Evolutionary conservation across 768 basidiomycete species (phyloP), one percentile per base, ranked within the genome.

Genomic region (Boletus eberwhitei): DNA sequence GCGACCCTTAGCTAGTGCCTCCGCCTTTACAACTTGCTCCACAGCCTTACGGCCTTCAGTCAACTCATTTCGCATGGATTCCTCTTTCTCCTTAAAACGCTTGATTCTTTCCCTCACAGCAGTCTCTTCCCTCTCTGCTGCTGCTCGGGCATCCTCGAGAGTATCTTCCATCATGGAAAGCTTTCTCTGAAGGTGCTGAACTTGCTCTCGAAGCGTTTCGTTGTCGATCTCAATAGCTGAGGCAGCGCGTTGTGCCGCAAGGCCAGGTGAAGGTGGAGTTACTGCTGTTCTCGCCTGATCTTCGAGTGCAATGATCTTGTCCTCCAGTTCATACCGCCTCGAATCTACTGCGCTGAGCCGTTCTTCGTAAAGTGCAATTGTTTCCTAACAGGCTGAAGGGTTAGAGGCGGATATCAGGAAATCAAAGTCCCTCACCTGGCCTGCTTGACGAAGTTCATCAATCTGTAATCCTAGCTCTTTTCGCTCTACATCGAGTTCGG

Each of bases 171-270:
- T 76, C 37, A 74, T 75, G 2, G 78, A 70, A 29, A 95, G 79
- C 69, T 87, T 88, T 65, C 81, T 83, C 65, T 92, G 88, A 34
- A 96, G 76, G 71, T 98, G 91, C 38, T 83, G 81, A n/a, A 93
- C 79, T 68, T 99, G 95, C 29, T 95, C 94, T 16, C 81, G 84
- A 13, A 98, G 81, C 14, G 84, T 87, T 69, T 98, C 94, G 64
- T 98, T 98, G 71, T 99, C 95, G 59, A 99, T 98, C 65, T 93
- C 85, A 3, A 86, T 81, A 0, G 94, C 95, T 9, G 91, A 86
- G 5, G 82, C 73, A 5, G 81, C 76, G 26, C 75, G 74, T 8
- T 71, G 73, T 2, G 74, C 67, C 9, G 65, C 58, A 5, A 74
- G 66, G 36, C 67, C 54, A 35, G 78, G 68, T 45, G 76, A 73